Conservation (phyloP, 768 basidiomycete species). For the Mycena galopus region DNA sequence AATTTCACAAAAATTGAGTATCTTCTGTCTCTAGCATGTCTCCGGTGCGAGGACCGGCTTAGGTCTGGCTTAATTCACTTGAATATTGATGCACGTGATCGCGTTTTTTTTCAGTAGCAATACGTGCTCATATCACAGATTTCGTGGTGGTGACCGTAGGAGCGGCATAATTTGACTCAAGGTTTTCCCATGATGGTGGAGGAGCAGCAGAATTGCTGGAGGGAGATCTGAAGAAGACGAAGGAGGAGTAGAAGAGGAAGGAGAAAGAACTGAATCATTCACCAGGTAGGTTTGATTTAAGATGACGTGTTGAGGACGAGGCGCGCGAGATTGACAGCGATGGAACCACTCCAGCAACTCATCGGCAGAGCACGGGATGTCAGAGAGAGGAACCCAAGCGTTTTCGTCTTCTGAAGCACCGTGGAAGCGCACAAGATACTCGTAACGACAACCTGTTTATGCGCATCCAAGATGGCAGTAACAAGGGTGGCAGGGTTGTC, state of each 20-base stretch:
- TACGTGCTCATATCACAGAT: too few relatives aligned
- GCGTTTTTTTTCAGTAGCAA: too few relatives aligned
- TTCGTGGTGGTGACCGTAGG: too few relatives aligned
- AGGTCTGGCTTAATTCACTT: too few relatives aligned
- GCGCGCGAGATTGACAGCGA: constrained; percentile 45
- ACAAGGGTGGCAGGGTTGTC: constrained; percentile 40
- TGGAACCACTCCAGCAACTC: constrained; percentile 51
- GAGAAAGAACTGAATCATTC: constrained; percentile 1
- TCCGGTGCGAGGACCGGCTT: too few relatives aligned
- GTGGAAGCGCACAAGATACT: constrained; percentile 51
- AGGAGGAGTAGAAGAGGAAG: constrained; percentile 5
- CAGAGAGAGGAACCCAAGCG: constrained; percentile 53
- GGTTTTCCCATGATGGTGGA: too few relatives aligned
- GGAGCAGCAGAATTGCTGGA: too few relatives aligned
- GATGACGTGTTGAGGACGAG: constrained; percentile 44
- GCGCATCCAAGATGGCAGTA: constrained; percentile 45
- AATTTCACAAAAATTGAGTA: too few relatives aligned
- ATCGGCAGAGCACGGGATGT: constrained; percentile 47
- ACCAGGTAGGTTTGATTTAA: constrained; percentile 21
- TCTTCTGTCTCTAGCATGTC: too few relatives aligned
- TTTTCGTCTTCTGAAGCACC: constrained; percentile 44
- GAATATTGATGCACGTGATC: too few relatives aligned
- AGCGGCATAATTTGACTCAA: too few relatives aligned
- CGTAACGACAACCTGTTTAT: constrained; percentile 51
- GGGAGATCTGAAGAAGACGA: too few relatives aligned